Percentiles rank a stretch among this genome's conserved stretches.
Evolutionary conservation across 768 basidiomycete species (phyloP).

Genomic region (Collybiopsis confluens): DNA sequence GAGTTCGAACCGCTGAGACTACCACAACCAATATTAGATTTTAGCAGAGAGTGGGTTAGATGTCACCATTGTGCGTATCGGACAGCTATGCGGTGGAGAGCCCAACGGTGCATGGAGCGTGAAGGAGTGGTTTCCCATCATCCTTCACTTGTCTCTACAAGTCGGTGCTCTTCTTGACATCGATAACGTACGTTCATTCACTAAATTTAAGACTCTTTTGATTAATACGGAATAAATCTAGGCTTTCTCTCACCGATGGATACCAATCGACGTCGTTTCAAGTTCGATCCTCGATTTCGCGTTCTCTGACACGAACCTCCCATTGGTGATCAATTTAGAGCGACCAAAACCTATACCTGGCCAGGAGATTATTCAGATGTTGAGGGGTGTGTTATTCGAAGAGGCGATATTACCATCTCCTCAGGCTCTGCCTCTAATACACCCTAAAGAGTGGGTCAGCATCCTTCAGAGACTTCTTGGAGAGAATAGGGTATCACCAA

Average conservation of each 20-base stretch:
- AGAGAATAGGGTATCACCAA: neutral
- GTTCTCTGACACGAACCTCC: neutral
- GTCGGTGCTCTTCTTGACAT: no score
- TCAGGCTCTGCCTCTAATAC: neutral
- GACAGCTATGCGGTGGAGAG: conserved; percentile 30
- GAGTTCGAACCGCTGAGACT: neutral
- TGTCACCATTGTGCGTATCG: conserved; percentile 17
- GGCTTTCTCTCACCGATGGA: neutral
- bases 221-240: no score
- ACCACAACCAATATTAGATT: conserved; percentile 6
- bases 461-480: neutral
- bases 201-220: no score
- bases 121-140: conserved; percentile 30
- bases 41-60: conserved; percentile 13
- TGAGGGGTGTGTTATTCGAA: neutral
- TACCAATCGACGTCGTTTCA: neutral
- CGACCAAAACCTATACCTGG: neutral
- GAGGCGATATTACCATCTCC: neutral
- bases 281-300: neutral
- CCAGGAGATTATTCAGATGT: neutral
- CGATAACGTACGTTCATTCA: no score
- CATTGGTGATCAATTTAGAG: neutral
- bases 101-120: conserved; percentile 32
- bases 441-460: neutral
- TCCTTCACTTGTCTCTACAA: conserved; percentile 27